Base-by-base conservation (phyloP, 2,329 filamentous ascomycete species). In the Alternaria infectoria region DNA sequence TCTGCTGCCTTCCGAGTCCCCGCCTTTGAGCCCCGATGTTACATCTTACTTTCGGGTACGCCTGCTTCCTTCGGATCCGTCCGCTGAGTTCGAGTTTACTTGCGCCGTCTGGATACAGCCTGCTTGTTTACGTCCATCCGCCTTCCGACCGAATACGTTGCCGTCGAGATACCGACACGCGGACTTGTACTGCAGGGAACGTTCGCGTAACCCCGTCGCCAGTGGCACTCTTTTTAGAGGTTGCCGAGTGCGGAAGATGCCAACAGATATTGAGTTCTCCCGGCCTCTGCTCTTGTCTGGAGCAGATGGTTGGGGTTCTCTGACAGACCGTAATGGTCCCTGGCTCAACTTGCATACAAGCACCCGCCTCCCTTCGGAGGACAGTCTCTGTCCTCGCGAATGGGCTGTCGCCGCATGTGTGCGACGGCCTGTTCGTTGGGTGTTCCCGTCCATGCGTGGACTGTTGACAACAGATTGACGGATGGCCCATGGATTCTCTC, bases 311-410 rank as follows among this genome's bases (percentile, higher is more conserved):
- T 55, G 50, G 36, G 45, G 32, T 46, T 54, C 67, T 72, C 68
- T 70, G 70, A 73, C 43, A 77, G 73, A 62, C 69, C 69, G 63
- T 50, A 65, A 69, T 43, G 72, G 70, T 64, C 72, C 74, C 26
- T 75, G 73, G 73, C 70, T 62, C 55, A 71, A 36, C 50, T 50
- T 65, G 66, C 68, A 69, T 67, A 64, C 65, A 66, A 73, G 65
- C 61, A 66, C 59, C 62, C 67, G 32, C 13, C 49, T 21, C 32
- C 49, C 36, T 30, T 32, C 21, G 12, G 3, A 46, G 19, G 49
- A 52, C 15, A 40, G n/a, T 10, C 4, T 17, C 15, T 40, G 36
- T 40, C 36, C 9, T 40, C 36, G 36, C 36, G 36, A 40, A 40
- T 6, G 36, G 15, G 36, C 36, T 40, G 36, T 40, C n/a, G 36